phyloP scores from a whole-genome alignment of 176 grass and related monocot genomes.

The Hordeum vulgare region MorexV3_pseudomolecules_assembly NC_058518.1:422295961-422296460 shows the following conservation, averaged over 20 bases:
- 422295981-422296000: conserved; percentile 48
- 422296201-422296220: conserved; percentile 86
- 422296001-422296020: conserved; percentile 62
- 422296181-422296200: conserved; percentile 75
- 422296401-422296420: conserved; percentile 76
- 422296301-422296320: conserved; percentile 71
- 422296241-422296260: conserved; percentile 73
- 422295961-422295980: conserved; percentile 93
- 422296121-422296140: conserved; percentile 93
- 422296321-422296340: conserved; percentile 69
- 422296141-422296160: conserved; percentile 59
- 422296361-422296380: conserved; percentile 96
- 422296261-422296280: conserved; percentile 72
- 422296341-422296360: conserved; percentile 73
- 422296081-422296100: conserved; percentile 43
- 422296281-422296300: conserved; percentile 67
- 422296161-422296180: conserved; percentile 55
- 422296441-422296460: conserved; percentile 62
- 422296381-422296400: conserved; percentile 81
- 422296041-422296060: conserved; percentile 55
- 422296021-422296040: conserved; percentile 66
- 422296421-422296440: conserved; percentile 81
- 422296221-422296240: conserved; percentile 66
- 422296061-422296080: conserved; percentile 52
- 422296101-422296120: conserved; percentile 35